Base-by-base conservation (phyloP, 2,329 filamentous ascomycete genomes). In the Xylogone sp. region DNA sequence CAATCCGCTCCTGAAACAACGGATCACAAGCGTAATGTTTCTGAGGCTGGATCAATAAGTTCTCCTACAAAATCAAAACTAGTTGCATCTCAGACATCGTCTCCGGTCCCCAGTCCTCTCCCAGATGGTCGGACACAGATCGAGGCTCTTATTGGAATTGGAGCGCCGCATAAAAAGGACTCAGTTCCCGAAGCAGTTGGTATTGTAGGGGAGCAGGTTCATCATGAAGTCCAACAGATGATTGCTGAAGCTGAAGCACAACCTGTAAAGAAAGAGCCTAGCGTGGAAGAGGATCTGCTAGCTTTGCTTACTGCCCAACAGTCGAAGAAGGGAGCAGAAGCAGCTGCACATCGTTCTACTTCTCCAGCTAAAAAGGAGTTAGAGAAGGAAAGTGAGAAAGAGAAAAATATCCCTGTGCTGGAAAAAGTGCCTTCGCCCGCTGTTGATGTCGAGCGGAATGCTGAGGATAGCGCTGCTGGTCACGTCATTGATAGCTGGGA, bases 401-500 rank as follows among this genome's bases (percentile, higher is more conserved):
- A 79, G 19, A 74, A 76, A 48, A 80, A 77, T 39, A 71, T 74
- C 29, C 72, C 71, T 45, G 71, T 75, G 31, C 71, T 83, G n/a
- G 81, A 86, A 54, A 74, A 76, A 45, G 66, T 79, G 22, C 79
- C 79, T 12, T 75, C 80, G 54, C 73, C 74, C 53, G 75, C 83
- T 46, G 81, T 84, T 45, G 77, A 79, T 47, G 75, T 83, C 46
- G 81, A 84, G 45, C 77, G 82, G 53, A 75, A 77, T 34, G 77
- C 79, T 47, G 76, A 82, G 55, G 79, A 81, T 20, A 75, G 79
- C 46, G 71, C 74, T 47, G 72, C 79, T 39, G 75, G 70, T 47
- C 69, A 76, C 20, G 77, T 91, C 45, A 88, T 84, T n/a, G 91
- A 96, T 58, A 92, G 86, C 70, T 96, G 91, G 91, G 91, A 96